Evolutionary conservation across 352 stramenopile species (phyloP), one percentile per base, ranked within the genome.

Genomic region (Pilasporangium apinafurcum): DNA sequence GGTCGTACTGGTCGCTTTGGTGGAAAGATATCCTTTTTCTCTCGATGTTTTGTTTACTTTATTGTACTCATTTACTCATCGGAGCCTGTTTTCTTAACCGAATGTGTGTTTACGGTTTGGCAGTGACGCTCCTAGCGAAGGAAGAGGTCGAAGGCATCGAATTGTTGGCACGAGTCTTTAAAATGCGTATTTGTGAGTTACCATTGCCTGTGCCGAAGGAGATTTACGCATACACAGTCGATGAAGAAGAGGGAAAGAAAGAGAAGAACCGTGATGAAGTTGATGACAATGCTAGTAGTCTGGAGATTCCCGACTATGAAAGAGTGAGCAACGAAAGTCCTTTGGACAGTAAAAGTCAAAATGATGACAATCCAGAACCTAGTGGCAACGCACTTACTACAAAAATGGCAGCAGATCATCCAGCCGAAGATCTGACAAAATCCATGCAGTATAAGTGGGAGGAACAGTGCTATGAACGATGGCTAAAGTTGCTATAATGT

Each of bases 1-100:
- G 79, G 79, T 24, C 70, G 79, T 24, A 83, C 71, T 4, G 79
- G 79, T 2, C 76, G 79, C 35, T 91, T 89, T 54, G 79, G 79
- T 20, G 73, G 71, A 41, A 79, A 79, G 38, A 81, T 81, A 81
- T 76, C 66, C 64, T 71, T 70, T 50, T 48, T 45, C 49, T 24
- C 20, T 26, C 20, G 10, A n/a, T 30, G n/a, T 35, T 21, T 9
- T 21, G 31, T 5, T 24, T 36, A 18, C 12, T 22, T 51, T 14
- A 14, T 49, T 38, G 21, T 20, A 33, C 34, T 22, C 13, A 32
- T 44, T 25, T 41, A 10, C 31, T 4, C 22, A 18, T 44, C 17
- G 5, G 13, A 34, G 3, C 21, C 16, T 39, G 28, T 42, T 14
- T 9, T 43, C 43, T 58, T 62, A 41, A 53, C 45, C 18, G 22